A percentile compares a stretch with the other conserved stretches of the same genome.
Conservation (phyloP, 2,329 filamentous ascomycete genomes). For the Cladosporium sp. region DNA sequence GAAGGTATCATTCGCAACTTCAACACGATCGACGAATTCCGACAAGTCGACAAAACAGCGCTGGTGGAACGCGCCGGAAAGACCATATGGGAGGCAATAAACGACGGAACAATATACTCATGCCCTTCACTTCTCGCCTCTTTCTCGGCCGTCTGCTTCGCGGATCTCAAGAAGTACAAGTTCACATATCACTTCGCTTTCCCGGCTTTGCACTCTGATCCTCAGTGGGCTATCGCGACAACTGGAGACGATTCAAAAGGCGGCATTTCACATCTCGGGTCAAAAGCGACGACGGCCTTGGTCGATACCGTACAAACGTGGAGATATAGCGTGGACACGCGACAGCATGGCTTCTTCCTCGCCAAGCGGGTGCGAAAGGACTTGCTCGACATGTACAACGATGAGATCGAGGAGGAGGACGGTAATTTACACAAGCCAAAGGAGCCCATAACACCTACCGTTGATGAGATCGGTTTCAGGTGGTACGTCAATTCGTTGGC, state of each 20-base stretch:
- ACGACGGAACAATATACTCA: slow-evolving; percentile 93
- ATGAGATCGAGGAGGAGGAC: slow-evolving; percentile 30
- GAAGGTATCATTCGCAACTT: slow-evolving; percentile 95
- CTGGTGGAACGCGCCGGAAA: slow-evolving; percentile 75
- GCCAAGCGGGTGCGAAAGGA: slow-evolving; percentile 64
- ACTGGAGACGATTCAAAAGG: slow-evolving; percentile 29
- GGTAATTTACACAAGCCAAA: slow-evolving; percentile 36
- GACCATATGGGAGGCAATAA: slow-evolving; percentile 97
- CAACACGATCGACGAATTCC: slow-evolving; percentile 93
- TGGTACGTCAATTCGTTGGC: slow-evolving; percentile 78
- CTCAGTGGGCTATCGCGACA: slow-evolving; percentile 65
- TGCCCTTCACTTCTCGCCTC: slow-evolving; percentile 86
- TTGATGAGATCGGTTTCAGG: slow-evolving; percentile 58
- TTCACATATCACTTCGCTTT: slow-evolving; percentile 99
- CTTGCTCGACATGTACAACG: slow-evolving; percentile 29
- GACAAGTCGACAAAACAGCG: slow-evolving; percentile 71
- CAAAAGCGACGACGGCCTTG: slow-evolving; percentile 70
- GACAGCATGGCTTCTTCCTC: slow-evolving; percentile 94
- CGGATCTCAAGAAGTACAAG: slow-evolving; percentile 94
- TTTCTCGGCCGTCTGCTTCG: slow-evolving; percentile 85
- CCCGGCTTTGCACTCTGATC: slow-evolving; percentile 85
- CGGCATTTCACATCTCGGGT: slow-evolving; percentile 52
- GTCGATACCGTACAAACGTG: slow-evolving; percentile 84
- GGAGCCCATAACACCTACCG: slow-evolving; percentile 47
- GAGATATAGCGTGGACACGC: slow-evolving; percentile 73